A percentile compares a stretch with the other conserved stretches of the same genome.
Evolutionary conservation across 495 filamentous ascomycete species (phyloP).

Genomic region (Trichoderma erinaceum): DNA sequence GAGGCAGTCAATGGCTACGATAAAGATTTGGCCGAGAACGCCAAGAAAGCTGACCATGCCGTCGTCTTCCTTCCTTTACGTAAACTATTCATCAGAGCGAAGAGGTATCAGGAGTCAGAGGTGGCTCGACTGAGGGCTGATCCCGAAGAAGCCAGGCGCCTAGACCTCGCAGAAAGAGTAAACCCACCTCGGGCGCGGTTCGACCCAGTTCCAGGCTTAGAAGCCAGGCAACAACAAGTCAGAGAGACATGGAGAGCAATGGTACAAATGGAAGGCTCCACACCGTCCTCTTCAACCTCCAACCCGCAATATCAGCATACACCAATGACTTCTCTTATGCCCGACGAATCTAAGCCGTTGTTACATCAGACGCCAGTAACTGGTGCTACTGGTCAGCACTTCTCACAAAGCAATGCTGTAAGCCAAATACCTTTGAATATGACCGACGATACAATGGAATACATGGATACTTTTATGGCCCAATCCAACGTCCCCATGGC

Average conservation of each 20-base stretch:
- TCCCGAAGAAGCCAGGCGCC: constrained; percentile 34
- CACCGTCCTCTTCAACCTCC: background rate
- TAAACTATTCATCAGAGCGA: constrained; percentile 65
- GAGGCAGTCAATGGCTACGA: constrained; percentile 57
- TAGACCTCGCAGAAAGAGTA: constrained; percentile 36
- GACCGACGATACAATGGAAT: background rate
- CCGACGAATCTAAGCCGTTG: background rate
- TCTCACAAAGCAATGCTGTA: background rate
- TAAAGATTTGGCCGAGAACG: constrained; percentile 45
- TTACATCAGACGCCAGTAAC: background rate
- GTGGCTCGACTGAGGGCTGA: constrained; percentile 35
- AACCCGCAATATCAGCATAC: background rate
- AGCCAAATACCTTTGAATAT: background rate
- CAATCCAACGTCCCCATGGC: background rate
- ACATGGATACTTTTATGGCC: constrained; percentile 7
- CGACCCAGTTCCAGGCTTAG: constrained; percentile 31
- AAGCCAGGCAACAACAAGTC: constrained; percentile 29
- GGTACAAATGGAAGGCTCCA: background rate
- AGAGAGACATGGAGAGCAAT: constrained; percentile 33
- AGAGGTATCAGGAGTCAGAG: constrained; percentile 46
- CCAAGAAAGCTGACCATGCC: constrained; percentile 42
- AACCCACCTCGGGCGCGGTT: constrained; percentile 32
- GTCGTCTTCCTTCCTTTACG: constrained; percentile 70
- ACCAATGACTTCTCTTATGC: background rate
- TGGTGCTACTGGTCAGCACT: too few relatives aligned